These are phyloP conservation scores for Penicillium coprophilum DNA, from an alignment of 495 filamentous ascomycete species.

Conservation along the genomic window DNA sequence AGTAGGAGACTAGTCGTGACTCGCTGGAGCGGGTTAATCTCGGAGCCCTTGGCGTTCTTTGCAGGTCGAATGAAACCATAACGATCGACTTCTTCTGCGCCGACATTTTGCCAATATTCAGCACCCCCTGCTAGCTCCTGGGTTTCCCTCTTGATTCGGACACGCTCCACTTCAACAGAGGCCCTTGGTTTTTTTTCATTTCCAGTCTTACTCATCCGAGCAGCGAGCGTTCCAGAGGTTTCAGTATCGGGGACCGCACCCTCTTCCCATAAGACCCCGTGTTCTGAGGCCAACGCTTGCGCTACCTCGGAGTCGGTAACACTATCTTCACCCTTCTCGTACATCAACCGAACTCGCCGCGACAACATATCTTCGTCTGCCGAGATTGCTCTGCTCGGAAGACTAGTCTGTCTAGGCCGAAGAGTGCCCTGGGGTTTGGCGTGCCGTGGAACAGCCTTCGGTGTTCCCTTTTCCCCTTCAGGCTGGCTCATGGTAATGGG, in stretches of 20 bases:
- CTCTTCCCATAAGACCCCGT: constrained; percentile 60
- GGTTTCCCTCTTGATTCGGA: constrained; percentile 48
- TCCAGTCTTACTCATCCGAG: constrained; percentile 17
- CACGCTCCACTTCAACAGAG: constrained; percentile 29
- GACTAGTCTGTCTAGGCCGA: constrained; percentile 36
- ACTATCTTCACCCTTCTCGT: constrained; percentile 68
- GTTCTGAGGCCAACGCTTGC: constrained; percentile 49
- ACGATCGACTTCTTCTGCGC: constrained; percentile 82
- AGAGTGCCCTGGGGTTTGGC: constrained; percentile 35
- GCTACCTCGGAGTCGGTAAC: constrained; percentile 51
- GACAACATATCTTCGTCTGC: constrained; percentile 83
- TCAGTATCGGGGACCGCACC: constrained; percentile 50
- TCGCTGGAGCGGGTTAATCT: constrained; percentile 58
- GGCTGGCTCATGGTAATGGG: constrained; percentile 14
- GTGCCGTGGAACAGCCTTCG: constrained; percentile 43
- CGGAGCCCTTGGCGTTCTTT: constrained; percentile 39
- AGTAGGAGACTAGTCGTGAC: constrained; percentile 65
- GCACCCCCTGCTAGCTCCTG: constrained; percentile 76
- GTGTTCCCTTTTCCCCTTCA: constrained; percentile 25
- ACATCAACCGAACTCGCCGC: constrained; percentile 87
- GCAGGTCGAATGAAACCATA: constrained; percentile 86
- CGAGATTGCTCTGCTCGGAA: constrained; percentile 50
- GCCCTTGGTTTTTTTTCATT: constrained; percentile 24
- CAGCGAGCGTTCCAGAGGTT: constrained; percentile 32
- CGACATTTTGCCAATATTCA: constrained; percentile 92